Conservation (phyloP, 2,329 filamentous ascomycete species). For the Phaeosphaeria sp. region DNA sequence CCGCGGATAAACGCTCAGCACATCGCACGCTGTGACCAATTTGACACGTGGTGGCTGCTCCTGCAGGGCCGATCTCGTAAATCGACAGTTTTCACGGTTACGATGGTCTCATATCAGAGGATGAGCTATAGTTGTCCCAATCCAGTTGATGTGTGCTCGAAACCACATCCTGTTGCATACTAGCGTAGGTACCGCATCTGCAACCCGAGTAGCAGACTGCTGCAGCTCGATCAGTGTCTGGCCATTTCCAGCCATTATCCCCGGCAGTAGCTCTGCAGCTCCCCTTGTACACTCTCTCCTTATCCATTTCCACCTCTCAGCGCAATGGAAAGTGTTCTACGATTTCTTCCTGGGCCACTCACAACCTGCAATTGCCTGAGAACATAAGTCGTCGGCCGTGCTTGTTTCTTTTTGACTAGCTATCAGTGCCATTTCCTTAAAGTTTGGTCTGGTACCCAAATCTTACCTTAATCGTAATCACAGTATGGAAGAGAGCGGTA, state of each 20-base stretch:
- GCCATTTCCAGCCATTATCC: neutral
- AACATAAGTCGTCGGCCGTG: neutral
- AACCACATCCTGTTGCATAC: neutral
- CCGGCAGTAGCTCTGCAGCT: neutral
- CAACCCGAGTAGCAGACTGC: neutral
- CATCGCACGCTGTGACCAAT: constrained; percentile 25
- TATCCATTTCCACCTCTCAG: neutral
- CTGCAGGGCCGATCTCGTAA: constrained; percentile 24
- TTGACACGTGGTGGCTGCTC: constrained; percentile 27
- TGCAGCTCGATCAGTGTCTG: neutral
- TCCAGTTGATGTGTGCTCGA: neutral
- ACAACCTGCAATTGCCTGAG: neutral
- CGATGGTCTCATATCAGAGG: neutral
- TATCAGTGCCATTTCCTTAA: constrained; percentile 4
- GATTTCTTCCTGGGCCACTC: neutral
- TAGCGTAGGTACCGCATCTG: neutral
- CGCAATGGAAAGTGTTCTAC: neutral
- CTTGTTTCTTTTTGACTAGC: neutral
- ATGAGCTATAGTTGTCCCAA: neutral
- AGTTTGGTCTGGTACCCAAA: neutral
- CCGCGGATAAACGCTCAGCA: constrained; percentile 9
- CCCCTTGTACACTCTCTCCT: neutral
- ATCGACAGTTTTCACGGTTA: neutral
- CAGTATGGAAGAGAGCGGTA: constrained; percentile 6
- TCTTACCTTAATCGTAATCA: constrained; percentile 4